Evolutionary conservation across 1,284 basidiomycete genomes (phyloP), one percentile per base, ranked within the genome.

Genomic region (Meripilus lineatus): DNA sequence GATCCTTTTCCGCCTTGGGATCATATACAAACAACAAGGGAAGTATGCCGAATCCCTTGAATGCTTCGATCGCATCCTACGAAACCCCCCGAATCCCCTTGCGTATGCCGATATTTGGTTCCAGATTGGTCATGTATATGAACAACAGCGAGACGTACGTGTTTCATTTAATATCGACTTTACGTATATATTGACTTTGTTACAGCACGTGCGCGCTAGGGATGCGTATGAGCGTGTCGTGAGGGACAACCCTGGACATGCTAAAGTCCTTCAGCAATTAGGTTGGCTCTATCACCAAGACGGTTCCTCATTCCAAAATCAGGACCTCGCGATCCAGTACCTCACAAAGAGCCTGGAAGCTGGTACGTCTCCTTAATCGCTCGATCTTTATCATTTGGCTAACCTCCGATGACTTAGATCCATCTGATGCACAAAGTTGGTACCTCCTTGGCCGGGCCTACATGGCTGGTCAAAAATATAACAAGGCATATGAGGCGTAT

Each of bases 101-200:
- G 95, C 95, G 13, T 90, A 95, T 59, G 92, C 93, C 53, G 94
- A 99, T 59, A 98, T 99, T 51, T 98, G 93, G 92, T 99, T 99
- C 79, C 96, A 99, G 69, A 97, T 99, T 50, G 95, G 96, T 1
- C 96, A 99, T 61, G 95, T 99, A 15, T 93, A 93, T 58, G 96
- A 99, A 67, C 92, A 95, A 61, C 89, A 94, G 65, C 89, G 93
- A 64, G 92, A 96, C 63, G 90, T 93, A 60, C 69, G 85, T 74
- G n/a, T 1, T 38, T 23, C 11, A 48, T 46, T 48, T 32, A 32
- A 41, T 32, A 10, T 7, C 3, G n/a, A n/a, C n/a, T 32, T n/a
- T n/a, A n/a, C 28, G 49, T 45, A 46, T 18, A 36, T 28, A 48
- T n/a, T 30, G 28, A 30, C 28, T 50, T 40, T 38, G 37, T 33